These are phyloP conservation scores for Suillus spraguei DNA, from an alignment of 768 basidiomycete genomes.

Conservation along the genomic window DNA sequence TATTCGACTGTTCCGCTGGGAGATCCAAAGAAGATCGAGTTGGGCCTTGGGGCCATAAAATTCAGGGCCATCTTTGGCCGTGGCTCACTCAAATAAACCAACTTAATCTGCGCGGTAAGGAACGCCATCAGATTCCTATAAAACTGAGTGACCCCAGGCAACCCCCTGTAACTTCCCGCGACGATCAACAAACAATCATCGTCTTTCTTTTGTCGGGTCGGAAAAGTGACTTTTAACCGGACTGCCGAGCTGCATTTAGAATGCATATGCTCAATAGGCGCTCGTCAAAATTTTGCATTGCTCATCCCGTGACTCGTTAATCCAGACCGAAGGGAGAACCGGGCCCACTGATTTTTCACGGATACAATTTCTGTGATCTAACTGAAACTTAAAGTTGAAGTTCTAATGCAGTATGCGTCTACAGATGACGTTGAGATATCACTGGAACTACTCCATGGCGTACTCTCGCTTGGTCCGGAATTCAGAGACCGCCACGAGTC, in stretches of 20 bases:
- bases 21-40: neutral
- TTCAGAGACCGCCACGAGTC: neutral
- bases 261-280: neutral
- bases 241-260: neutral
- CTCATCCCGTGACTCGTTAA: neutral
- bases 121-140: slow-evolving; percentile 7
- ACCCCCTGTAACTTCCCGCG: slow-evolving; percentile 5
- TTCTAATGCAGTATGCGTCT: neutral
- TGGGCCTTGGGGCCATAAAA: neutral
- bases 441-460: neutral
- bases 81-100: neutral
- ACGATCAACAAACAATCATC: neutral
- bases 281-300: neutral
- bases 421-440: neutral
- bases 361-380: neutral
- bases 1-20: neutral
- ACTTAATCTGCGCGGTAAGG: neutral
- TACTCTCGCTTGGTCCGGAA: neutral
- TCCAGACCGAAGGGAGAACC: neutral
- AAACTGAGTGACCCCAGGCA: neutral
- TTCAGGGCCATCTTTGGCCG: slow-evolving; percentile 4
- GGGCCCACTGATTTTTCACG: neutral
- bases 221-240: slow-evolving; percentile 5
- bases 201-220: slow-evolving; percentile 1
- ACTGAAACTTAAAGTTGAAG: neutral